Percentiles rank a stretch among this genome's conserved stretches.
Conservation (phyloP, 768 basidiomycete genomes). For the Lactarius psammicola region DNA sequence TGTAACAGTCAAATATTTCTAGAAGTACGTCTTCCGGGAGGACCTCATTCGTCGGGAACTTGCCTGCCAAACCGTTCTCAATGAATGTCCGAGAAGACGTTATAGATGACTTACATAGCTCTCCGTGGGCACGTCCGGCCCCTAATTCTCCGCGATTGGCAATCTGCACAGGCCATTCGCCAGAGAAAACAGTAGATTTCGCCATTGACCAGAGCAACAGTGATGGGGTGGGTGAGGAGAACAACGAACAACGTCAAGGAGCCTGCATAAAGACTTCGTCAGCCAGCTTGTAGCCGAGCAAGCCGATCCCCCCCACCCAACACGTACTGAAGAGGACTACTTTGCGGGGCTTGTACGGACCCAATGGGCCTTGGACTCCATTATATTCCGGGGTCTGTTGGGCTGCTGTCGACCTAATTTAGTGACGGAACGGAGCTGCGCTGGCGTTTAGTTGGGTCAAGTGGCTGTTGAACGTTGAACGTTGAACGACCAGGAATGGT, state of each 20-base stretch:
- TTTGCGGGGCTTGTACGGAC: neutral
- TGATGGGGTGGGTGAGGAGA: neutral
- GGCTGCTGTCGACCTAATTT: neutral
- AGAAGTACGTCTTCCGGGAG: constrained; percentile 15
- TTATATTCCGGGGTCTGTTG: neutral
- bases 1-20: constrained; percentile 8
- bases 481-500: too few relatives aligned
- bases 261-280: neutral
- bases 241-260: neutral
- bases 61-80: neutral
- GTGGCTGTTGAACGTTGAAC: neutral
- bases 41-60: neutral
- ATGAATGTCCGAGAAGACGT: neutral
- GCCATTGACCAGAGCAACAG: neutral
- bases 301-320: neutral
- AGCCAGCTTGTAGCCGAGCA: neutral
- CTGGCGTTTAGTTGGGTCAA: neutral
- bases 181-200: neutral
- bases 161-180: neutral
- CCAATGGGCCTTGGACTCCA: neutral
- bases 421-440: neutral
- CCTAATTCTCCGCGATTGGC: neutral
- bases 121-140: neutral
- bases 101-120: neutral
- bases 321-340: neutral